Base-by-base conservation (phyloP, 1,139 yeast species). In the Diutina mesorugosa region DNA sequence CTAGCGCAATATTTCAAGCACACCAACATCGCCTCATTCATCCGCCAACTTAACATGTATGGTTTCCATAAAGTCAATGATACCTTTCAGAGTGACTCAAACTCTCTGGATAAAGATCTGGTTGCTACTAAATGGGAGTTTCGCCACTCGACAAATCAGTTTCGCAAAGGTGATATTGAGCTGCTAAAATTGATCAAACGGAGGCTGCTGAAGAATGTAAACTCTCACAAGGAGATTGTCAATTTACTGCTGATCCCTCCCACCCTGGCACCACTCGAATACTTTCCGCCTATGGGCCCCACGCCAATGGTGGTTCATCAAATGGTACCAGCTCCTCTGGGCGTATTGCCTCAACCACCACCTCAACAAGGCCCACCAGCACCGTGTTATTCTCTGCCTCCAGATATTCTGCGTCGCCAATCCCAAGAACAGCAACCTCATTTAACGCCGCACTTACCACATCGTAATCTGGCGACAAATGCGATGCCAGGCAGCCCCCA, bases 1-100 rank as follows among this genome's bases (percentile, higher is more conserved):
- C 70, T 86, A 60, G 79, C 87, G 55, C 80, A 76, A 56, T 86
- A 84, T 68, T 86, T 86, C 70, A 86, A 86, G 65, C 93, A 86
- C 66, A 84, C 89, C 50, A 86, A 86, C 65, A 85, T 85, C 56
- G 88, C 91, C 0, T 82, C 88, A n/a, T 86, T 86, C 67, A 87
- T 86, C 32, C 77, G 93, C 38, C 64, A 62, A 57, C 58, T 62
- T 48, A 62, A 62, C 60, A 62, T 62, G 64, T 57, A 86, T 65
- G 93, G 90, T 9, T 85, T 85, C 68, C 91, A 86, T 66, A 86
- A 86, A 67, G 89, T 85, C 18, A 76, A 74, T 63, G 78, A 74
- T 57, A 67, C 69, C 55, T 70, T 69, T 59, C 72, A 68, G 59
- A 62, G 62, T 58, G 64, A 64, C 51, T 56, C 59, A 8, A 54